phyloP scores from a whole-genome alignment of 306 rosid species.

The Abrus precatorius region DNA sequence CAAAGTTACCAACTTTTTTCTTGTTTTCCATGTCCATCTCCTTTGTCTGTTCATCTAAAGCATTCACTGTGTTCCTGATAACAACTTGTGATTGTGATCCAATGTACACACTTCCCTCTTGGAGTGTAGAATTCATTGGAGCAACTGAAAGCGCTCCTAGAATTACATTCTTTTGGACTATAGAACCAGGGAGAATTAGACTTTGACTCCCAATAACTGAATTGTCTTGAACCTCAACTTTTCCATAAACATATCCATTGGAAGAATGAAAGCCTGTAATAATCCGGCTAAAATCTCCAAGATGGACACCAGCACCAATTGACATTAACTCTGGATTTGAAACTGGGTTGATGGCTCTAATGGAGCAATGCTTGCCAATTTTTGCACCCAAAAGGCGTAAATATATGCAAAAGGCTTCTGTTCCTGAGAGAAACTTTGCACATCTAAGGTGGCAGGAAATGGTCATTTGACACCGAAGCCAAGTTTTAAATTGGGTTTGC shows the following conservation, averaged over 20 bases:
- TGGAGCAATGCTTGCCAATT: slow-evolving; percentile 84
- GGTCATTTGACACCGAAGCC: slow-evolving; percentile 63
- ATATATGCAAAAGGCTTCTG: slow-evolving; percentile 85
- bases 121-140: slow-evolving; percentile 76
- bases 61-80: slow-evolving; percentile 62
- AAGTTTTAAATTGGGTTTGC: slow-evolving; percentile 57
- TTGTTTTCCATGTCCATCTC: slow-evolving; percentile 69
- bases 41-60: slow-evolving; percentile 64
- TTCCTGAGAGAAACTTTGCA: slow-evolving; percentile 86
- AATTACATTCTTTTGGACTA: slow-evolving; percentile 76
- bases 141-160: slow-evolving; percentile 94
- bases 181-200: slow-evolving; percentile 82
- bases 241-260: slow-evolving; percentile 59
- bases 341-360: slow-evolving; percentile 91
- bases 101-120: slow-evolving; percentile 79
- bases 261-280: slow-evolving; percentile 77
- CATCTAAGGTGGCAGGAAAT: slow-evolving; percentile 83
- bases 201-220: slow-evolving; percentile 85
- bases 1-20: slow-evolving; percentile 59
- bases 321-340: slow-evolving; percentile 73
- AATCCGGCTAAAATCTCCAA: slow-evolving; percentile 85
- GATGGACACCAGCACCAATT: slow-evolving; percentile 78
- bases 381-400: slow-evolving; percentile 85
- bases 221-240: slow-evolving; percentile 74
- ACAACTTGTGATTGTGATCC: slow-evolving; percentile 79